A percentile compares a stretch with the other conserved stretches of the same genome.
Conservation (phyloP, 768 basidiomycete genomes). For the Russula dissimulans region DNA sequence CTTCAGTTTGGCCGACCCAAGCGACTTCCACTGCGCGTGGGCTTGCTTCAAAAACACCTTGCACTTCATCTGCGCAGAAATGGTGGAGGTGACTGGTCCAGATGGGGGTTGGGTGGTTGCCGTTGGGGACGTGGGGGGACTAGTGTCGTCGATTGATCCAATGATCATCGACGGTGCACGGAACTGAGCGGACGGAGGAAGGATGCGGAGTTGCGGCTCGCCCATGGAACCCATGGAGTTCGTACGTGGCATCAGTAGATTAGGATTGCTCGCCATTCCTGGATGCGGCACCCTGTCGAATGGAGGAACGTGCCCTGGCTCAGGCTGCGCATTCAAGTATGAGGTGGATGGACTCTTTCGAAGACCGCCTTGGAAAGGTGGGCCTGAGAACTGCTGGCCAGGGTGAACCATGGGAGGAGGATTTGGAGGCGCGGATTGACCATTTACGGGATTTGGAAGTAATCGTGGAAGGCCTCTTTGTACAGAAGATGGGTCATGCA, state of each 20-base stretch:
- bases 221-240: slow-evolving; percentile 25
- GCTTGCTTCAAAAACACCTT: slow-evolving; percentile 95
- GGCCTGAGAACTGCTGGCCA: slow-evolving; percentile 22
- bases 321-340: slow-evolving; percentile 46
- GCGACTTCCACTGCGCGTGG: slow-evolving; percentile 95
- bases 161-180: slow-evolving; percentile 43
- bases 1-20: slow-evolving; percentile 81
- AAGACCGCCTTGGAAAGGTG: slow-evolving; percentile 26
- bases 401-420: slow-evolving; percentile 3
- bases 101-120: slow-evolving; percentile 39
- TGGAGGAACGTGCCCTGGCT: slow-evolving; percentile 20
- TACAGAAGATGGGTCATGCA: background rate
- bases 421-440: slow-evolving; percentile 1
- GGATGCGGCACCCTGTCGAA: slow-evolving; percentile 33
- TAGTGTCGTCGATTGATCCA: slow-evolving; percentile 54
- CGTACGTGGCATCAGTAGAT: slow-evolving; percentile 21
- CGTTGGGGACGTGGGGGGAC: slow-evolving; percentile 78
- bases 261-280: slow-evolving; percentile 23
- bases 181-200: slow-evolving; percentile 58
- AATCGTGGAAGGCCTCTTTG: background rate
- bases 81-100: slow-evolving; percentile 65
- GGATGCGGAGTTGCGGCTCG: slow-evolving; percentile 38
- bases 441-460: background rate
- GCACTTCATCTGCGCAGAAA: slow-evolving; percentile 93
- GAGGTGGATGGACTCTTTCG: slow-evolving; percentile 50